Conservation (phyloP, 768 basidiomycete species). For the Lentinula aciculospora region DNA sequence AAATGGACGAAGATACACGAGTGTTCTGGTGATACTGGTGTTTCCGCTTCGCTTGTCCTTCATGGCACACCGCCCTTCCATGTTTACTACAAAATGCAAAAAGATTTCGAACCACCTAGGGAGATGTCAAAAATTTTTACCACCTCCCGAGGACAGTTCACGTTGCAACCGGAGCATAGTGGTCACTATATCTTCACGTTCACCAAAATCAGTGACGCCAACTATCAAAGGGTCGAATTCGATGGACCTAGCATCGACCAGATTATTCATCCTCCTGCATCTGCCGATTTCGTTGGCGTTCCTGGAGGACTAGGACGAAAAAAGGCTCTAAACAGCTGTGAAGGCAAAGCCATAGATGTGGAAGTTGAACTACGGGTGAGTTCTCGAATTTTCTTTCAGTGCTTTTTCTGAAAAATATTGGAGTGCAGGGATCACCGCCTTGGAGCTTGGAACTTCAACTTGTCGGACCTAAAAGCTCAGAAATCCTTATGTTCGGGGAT, state of each 20-base stretch:
- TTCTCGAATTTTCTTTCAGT: neutral
- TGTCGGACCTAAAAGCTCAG: slow-evolving; percentile 65
- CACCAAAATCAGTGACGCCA: slow-evolving; percentile 70
- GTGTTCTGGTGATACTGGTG: slow-evolving; percentile 90
- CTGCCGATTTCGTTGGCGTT: slow-evolving; percentile 60
- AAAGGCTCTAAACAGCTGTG: slow-evolving; percentile 70
- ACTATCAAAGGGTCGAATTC: slow-evolving; percentile 75
- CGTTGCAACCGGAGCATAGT: slow-evolving; percentile 81
- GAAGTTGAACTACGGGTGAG: slow-evolving; percentile 77
- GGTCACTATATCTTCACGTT: slow-evolving; percentile 88
- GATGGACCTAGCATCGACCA: slow-evolving; percentile 79
- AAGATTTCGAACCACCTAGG: slow-evolving; percentile 58
- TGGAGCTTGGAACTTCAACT: slow-evolving; percentile 85
- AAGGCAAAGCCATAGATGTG: slow-evolving; percentile 67
- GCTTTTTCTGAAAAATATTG: neutral
- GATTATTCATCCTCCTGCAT: slow-evolving; percentile 84
- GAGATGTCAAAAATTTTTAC: slow-evolving; percentile 58
- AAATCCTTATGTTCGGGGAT: slow-evolving; percentile 47
- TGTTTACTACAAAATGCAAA: slow-evolving; percentile 71
- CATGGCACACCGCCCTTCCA: slow-evolving; percentile 88
- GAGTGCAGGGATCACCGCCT: slow-evolving; percentile 76
- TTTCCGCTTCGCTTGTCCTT: slow-evolving; percentile 79
- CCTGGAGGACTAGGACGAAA: slow-evolving; percentile 30
- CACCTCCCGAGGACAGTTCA: slow-evolving; percentile 73
- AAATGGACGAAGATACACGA: slow-evolving; percentile 88